Conservation (phyloP, 2,329 filamentous ascomycete genomes). For the Orbilia javanica region DNA sequence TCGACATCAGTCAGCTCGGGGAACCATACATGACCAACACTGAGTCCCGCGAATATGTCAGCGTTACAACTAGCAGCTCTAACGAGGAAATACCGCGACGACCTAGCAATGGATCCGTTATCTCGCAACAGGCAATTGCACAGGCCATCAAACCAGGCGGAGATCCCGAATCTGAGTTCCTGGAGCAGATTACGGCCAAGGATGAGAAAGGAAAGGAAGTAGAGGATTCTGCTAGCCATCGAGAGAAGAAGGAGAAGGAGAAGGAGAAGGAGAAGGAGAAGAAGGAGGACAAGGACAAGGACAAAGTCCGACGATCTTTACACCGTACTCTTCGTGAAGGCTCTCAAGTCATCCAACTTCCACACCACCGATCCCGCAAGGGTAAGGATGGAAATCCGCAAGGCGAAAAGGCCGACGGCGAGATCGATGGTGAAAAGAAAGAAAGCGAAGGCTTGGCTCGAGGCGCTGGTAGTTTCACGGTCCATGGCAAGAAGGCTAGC, state of each 20-base stretch:
- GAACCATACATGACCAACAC: conserved; percentile 56
- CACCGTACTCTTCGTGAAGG: conserved; percentile 90
- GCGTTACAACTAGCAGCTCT: conserved; percentile 45
- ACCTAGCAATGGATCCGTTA: conserved; percentile 37
- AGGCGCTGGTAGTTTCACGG: conserved; percentile 88
- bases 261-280: conserved; percentile 61
- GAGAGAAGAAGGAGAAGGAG: conserved; percentile 62
- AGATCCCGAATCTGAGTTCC: conserved; percentile 54
- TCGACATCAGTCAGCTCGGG: conserved; percentile 54
- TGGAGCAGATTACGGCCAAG: conserved; percentile 51
- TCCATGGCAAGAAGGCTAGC: conserved; percentile 95
- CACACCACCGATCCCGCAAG: conserved; percentile 79
- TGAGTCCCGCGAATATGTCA: conserved; percentile 48
- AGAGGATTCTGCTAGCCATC: conserved; percentile 64
- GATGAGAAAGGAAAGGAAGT: conserved; percentile 63
- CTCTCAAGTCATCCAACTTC: conserved; percentile 71
- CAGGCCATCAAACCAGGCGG: conserved; percentile 59
- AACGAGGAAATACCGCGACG: conserved; percentile 42
- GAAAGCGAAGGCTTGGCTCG: conserved; percentile 78
- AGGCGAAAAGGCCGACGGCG: conserved; percentile 77
- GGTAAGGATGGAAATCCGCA: conserved; percentile 65
- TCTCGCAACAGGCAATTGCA: conserved; percentile 57
- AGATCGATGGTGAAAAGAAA: conserved; percentile 70
- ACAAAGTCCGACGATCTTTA: conserved; percentile 82
- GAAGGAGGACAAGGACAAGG: conserved; percentile 63